Evolutionary conservation across 2,329 filamentous ascomycete species (phyloP), one percentile per base, ranked within the genome.

Genomic region (Mycosphaerella sp.): DNA sequence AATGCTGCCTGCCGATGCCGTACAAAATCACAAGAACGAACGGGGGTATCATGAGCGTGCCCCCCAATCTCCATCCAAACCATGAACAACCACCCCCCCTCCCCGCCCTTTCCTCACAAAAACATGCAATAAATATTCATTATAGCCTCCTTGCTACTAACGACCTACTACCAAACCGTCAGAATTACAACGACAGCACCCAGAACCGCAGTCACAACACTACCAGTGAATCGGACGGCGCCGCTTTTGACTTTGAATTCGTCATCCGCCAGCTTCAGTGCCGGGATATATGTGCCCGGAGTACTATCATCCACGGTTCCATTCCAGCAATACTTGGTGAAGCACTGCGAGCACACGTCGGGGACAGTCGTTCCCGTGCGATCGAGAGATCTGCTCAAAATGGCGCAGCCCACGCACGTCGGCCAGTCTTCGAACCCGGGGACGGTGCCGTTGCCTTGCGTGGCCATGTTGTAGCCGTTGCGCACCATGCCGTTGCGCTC

Each of bases 251-350:
- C 57, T 21, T 56, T 59, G 5, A 48, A 47, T 10, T 50, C 38
- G 12, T 53, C 51, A 9, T 45, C 43, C 10, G 43, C 38, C 31
- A 68, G 41, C 56, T 67, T 66, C 53, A 66, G 60, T 34, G 54
- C 49, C 9, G 67, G 67, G 14, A 56, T 54, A 42, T 67, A 69
- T 43, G 51, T 54, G 1, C 47, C 51, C 9, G 65, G 62, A 39
- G 54, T 38, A 4, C 51, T 57, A 10, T 53, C 56, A 49, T 78
- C 72, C 6, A 73, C 54, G 1, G 81, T 87, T n/a, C 93, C 93
- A 69, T 96, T 81, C 93, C 93, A 98, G 79, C 93, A 98, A 74
- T 96, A 96, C 17, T 76, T 72, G 10, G 76, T 62, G 71, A 96
- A 97, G 74, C 93, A 98, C 47, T 78, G 66, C 42, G 73, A 76